Percentiles rank a stretch among this genome's conserved stretches.
phyloP scores from a whole-genome alignment of 129 eudicot genomes.

The Saussurea involucrata region DNA sequence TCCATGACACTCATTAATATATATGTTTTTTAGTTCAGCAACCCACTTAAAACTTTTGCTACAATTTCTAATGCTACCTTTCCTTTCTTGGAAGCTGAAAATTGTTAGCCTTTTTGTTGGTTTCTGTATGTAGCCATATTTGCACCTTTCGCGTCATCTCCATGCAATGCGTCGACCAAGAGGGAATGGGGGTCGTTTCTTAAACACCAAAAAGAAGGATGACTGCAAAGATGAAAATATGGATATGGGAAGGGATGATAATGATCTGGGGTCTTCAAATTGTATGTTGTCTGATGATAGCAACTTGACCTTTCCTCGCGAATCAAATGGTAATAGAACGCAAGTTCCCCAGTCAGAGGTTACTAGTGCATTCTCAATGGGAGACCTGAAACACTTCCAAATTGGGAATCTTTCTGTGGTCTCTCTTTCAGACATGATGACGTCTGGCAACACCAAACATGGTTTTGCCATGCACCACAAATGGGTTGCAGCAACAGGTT shows the following conservation, averaged over 20 bases:
- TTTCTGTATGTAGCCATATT: slow-evolving; percentile 48
- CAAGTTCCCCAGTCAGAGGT: slow-evolving; percentile 44
- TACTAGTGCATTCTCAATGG: slow-evolving; percentile 42
- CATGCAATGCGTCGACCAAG: slow-evolving; percentile 86
- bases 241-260: neutral
- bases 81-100: neutral
- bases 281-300: slow-evolving; percentile 42
- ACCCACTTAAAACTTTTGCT: neutral
- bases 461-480: slow-evolving; percentile 37
- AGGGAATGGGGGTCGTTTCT: slow-evolving; percentile 82
- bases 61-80: neutral
- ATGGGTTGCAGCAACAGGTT: slow-evolving; percentile 39
- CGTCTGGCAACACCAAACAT: slow-evolving; percentile 31
- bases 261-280: slow-evolving; percentile 37
- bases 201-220: slow-evolving; percentile 43
- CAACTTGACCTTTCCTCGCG: slow-evolving; percentile 31
- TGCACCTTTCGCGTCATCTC: slow-evolving; percentile 72
- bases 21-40: neutral
- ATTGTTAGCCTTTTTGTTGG: neutral
- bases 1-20: neutral
- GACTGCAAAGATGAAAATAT: slow-evolving; percentile 13
- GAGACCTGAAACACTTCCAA: slow-evolving; percentile 29
- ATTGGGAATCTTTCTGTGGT: slow-evolving; percentile 23
- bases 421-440: slow-evolving; percentile 33
- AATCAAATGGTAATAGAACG: slow-evolving; percentile 22